A percentile compares a stretch with the other conserved stretches of the same genome.
These are phyloP conservation scores for Leucoagaricus sp. DNA, from an alignment of 1,284 basidiomycete species.

Conservation along the genomic window DNA sequence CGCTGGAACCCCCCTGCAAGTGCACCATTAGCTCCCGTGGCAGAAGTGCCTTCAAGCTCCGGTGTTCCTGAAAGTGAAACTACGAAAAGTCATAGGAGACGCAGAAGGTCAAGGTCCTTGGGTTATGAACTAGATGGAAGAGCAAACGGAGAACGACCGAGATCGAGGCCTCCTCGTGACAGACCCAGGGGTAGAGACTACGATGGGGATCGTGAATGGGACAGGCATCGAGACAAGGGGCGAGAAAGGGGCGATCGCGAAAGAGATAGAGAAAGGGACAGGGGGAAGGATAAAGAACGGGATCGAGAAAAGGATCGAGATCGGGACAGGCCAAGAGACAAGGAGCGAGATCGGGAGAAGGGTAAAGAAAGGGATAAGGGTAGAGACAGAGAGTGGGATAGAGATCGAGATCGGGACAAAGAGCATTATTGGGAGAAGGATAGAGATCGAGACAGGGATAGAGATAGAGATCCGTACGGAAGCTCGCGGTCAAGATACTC, in stretches of 20 bases:
- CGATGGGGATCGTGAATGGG: slow-evolving; percentile 4
- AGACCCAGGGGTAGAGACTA: background rate
- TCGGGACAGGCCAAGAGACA: background rate
- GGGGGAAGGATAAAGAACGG: background rate
- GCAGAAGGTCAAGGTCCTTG: slow-evolving; percentile 7
- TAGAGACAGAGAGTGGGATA: background rate
- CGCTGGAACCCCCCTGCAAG: background rate
- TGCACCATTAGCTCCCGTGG: background rate
- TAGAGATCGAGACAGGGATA: background rate
- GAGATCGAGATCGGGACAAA: background rate
- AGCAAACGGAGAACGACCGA: background rate
- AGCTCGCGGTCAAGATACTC: background rate
- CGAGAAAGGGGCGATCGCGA: background rate
- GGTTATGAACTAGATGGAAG: background rate
- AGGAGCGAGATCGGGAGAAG: background rate
- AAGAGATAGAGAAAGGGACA: background rate
- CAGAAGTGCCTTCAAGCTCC: background rate
- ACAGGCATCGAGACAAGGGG: background rate
- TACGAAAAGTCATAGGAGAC: background rate
- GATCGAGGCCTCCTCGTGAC: slow-evolving; percentile 12
- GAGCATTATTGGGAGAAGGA: background rate
- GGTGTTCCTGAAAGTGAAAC: background rate
- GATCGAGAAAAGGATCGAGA: background rate
- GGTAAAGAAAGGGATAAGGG: background rate
- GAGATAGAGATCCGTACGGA: background rate